A percentile compares a stretch with the other conserved stretches of the same genome.
phyloP scores from a whole-genome alignment of 805 yeast genomes.

The Wickerhamomyces pijperi region DNA sequence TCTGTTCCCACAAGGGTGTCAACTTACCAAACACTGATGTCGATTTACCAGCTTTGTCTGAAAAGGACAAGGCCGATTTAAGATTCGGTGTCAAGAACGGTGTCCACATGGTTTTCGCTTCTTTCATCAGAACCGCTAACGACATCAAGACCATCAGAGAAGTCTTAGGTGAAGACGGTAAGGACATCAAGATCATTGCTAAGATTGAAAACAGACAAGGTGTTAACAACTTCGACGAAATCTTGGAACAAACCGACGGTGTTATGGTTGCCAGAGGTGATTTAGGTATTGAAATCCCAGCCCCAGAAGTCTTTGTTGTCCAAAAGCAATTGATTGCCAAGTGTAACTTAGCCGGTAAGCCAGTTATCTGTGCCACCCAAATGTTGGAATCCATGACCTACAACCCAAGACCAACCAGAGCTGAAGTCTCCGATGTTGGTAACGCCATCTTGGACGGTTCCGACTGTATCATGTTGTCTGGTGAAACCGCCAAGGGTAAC shows the following conservation, averaged over 20 bases:
- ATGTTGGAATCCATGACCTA: constrained; percentile 99
- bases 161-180: constrained; percentile 95
- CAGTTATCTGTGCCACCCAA: constrained; percentile 98
- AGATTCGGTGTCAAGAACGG: constrained; percentile 93
- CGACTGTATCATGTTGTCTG: constrained; percentile 99
- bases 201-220: constrained; percentile 99
- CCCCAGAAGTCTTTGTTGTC: constrained; percentile 95
- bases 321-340: constrained; percentile 98
- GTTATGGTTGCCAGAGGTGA: constrained; percentile 99
- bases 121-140: constrained; percentile 90
- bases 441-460: constrained; percentile 99
- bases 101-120: constrained; percentile 97
- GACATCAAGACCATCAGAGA: constrained; percentile 86
- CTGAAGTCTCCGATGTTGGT: constrained; percentile 98
- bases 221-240: constrained; percentile 98
- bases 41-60: constrained; percentile 94
- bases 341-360: constrained; percentile 98
- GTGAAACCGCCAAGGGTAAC: constrained; percentile 99
- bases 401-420: constrained; percentile 99
- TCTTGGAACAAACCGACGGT: constrained; percentile 91
- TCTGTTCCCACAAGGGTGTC: constrained; percentile 97
- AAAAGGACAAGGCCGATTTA: constrained; percentile 90
- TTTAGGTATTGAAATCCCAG: constrained; percentile 98
- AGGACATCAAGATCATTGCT: constrained; percentile 89
- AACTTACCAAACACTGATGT: constrained; percentile 98